Conservation (phyloP, 352 stramenopile genomes). For the Pilasporangium apinafurcum region DNA sequence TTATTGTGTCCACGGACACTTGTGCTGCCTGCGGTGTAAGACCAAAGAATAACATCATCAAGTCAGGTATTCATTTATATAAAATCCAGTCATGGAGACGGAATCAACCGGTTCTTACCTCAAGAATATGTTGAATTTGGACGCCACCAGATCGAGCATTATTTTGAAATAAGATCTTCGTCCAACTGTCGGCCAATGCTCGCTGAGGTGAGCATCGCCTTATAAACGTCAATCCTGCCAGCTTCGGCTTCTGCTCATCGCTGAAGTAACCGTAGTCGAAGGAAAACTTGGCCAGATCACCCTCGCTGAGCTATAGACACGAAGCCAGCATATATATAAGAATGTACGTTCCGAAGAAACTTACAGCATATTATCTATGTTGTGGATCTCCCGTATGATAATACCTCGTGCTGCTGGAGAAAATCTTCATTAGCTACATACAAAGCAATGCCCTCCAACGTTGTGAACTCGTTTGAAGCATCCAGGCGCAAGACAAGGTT, state of each 20-base stretch:
- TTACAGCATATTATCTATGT: background rate
- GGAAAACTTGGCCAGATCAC: constrained; percentile 73
- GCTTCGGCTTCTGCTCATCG: constrained; percentile 30
- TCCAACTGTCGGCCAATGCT: constrained; percentile 84
- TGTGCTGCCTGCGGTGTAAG: constrained; percentile 16
- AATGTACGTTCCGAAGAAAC: background rate
- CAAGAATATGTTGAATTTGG: constrained; percentile 53
- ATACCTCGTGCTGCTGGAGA: constrained; percentile 60
- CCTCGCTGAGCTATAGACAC: constrained; percentile 44
- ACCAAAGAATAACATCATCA: background rate
- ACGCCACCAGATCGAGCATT: constrained; percentile 55
- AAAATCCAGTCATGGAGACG: background rate
- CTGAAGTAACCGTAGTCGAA: constrained; percentile 61
- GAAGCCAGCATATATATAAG: background rate
- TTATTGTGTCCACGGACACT: constrained; percentile 11
- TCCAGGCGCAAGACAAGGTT: constrained; percentile 70
- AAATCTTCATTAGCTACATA: constrained; percentile 37
- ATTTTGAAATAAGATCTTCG: constrained; percentile 83
- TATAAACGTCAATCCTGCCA: constrained; percentile 54
- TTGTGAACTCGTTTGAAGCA: constrained; percentile 39
- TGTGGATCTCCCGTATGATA: no score
- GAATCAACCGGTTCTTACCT: constrained; percentile 24
- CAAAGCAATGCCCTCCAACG: constrained; percentile 67
- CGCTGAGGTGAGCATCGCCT: constrained; percentile 78
- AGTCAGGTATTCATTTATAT: constrained; percentile 1